These are phyloP conservation scores for Hydnomerulius pinastri DNA, from an alignment of 768 basidiomycete genomes.

Conservation along the genomic window DNA sequence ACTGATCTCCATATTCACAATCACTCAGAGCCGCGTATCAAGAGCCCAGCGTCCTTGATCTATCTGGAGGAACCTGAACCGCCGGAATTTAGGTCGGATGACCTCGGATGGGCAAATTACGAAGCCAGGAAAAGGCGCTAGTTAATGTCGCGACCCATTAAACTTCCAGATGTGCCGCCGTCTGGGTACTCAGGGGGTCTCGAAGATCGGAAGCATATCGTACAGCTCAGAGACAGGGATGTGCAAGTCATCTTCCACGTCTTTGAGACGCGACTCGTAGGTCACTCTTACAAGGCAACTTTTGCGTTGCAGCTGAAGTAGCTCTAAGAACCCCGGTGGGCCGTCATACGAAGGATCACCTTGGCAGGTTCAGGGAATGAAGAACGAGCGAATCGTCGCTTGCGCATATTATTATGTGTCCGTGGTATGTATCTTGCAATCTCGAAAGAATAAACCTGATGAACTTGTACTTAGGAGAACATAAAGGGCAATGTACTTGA, in stretches of 20 bases:
- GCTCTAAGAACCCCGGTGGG: slow-evolving; percentile 32
- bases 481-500: slow-evolving; percentile 36
- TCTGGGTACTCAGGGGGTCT: slow-evolving; percentile 48
- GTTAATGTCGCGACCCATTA: slow-evolving; percentile 44
- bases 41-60: slow-evolving; percentile 41
- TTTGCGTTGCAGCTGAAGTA: background rate
- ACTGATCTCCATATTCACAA: slow-evolving; percentile 56
- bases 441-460: background rate
- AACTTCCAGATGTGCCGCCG: slow-evolving; percentile 46
- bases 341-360: slow-evolving; percentile 35
- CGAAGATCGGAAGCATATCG: slow-evolving; percentile 40
- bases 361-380: slow-evolving; percentile 58
- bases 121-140: slow-evolving; percentile 45
- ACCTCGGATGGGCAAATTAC: slow-evolving; percentile 47
- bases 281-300: slow-evolving; percentile 9
- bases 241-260: slow-evolving; percentile 47
- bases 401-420: slow-evolving; percentile 44
- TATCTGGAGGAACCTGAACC: slow-evolving; percentile 51
- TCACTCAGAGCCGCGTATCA: slow-evolving; percentile 43
- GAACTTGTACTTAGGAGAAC: slow-evolving; percentile 41
- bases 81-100: slow-evolving; percentile 51
- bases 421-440: slow-evolving; percentile 34
- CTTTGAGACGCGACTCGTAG: slow-evolving; percentile 44
- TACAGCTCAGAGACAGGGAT: slow-evolving; percentile 39
- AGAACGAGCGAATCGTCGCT: slow-evolving; percentile 52